Percentiles rank a stretch among this genome's conserved stretches.
Conservation (phyloP, 495 filamentous ascomycete genomes). For the Aspergillus nanangensis region DNA sequence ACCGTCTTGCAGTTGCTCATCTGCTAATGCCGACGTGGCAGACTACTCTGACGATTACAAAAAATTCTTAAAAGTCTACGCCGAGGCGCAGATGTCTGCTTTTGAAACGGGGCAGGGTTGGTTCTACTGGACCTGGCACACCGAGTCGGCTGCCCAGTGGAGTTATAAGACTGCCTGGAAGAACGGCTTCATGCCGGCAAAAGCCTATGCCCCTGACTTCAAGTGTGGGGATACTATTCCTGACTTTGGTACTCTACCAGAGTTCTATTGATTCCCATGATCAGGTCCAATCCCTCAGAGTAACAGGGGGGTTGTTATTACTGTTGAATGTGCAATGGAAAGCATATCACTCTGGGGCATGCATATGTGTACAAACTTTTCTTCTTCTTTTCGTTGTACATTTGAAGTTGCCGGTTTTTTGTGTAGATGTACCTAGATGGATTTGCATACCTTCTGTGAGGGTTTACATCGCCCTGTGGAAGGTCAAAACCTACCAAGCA, state of each 20-base stretch:
- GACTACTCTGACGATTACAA: constrained; percentile 74
- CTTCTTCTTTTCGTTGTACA: too few species aligned
- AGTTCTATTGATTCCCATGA: constrained; percentile 57
- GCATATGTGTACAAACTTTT: too few species aligned
- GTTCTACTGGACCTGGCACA: constrained; percentile 97
- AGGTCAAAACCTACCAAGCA: too few species aligned
- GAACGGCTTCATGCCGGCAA: constrained; percentile 76
- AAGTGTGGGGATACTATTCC: constrained; percentile 68
- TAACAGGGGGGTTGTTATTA: too few species aligned
- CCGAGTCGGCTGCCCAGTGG: constrained; percentile 82
- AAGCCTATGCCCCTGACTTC: constrained; percentile 72
- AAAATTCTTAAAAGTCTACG: constrained; percentile 80
- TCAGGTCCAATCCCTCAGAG: background rate
- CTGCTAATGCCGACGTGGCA: constrained; percentile 68
- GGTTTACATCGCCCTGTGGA: too few species aligned
- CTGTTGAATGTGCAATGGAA: too few species aligned
- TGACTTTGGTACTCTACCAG: constrained; percentile 61
- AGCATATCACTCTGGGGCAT: too few species aligned
- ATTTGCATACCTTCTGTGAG: too few species aligned
- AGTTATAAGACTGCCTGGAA: constrained; percentile 83
- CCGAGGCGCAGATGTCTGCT: constrained; percentile 88
- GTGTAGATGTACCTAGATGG: too few species aligned
- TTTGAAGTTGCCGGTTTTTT: too few species aligned
- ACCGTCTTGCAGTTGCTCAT: constrained; percentile 61
- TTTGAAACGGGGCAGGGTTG: constrained; percentile 93